Percentiles rank a stretch among this genome's conserved stretches.
Evolutionary conservation across 2,329 filamentous ascomycete species (phyloP).

Genomic region (Huntiella savannae): DNA sequence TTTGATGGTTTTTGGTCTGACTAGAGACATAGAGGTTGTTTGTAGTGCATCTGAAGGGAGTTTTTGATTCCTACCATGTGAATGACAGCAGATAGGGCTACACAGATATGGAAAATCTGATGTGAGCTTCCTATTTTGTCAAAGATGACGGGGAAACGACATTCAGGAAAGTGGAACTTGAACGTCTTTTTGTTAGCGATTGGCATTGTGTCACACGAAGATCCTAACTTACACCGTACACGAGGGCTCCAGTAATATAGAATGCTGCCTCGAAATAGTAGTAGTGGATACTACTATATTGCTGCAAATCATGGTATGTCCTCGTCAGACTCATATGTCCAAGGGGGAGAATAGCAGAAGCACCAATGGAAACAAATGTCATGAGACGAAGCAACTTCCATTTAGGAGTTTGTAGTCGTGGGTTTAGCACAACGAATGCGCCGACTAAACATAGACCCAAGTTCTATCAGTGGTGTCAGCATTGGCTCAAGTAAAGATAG

Average conservation of each 20-base stretch:
- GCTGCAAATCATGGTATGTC: slow-evolving; percentile 20
- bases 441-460: slow-evolving; percentile 18
- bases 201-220: background rate
- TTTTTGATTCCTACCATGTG: slow-evolving; percentile 12
- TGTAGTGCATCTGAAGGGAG: slow-evolving; percentile 14
- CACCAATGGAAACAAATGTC: slow-evolving; percentile 20
- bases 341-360: slow-evolving; percentile 22
- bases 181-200: background rate
- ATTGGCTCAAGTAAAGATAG: background rate
- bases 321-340: slow-evolving; percentile 21
- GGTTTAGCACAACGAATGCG: slow-evolving; percentile 20
- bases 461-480: slow-evolving; percentile 16
- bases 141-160: slow-evolving; percentile 22
- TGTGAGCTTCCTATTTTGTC: slow-evolving; percentile 27
- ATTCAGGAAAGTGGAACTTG: slow-evolving; percentile 22
- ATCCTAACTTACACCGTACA: slow-evolving; percentile 21
- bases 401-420: slow-evolving; percentile 18
- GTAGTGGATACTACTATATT: slow-evolving; percentile 23
- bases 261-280: slow-evolving; percentile 23
- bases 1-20: background rate
- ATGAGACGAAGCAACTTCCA: slow-evolving; percentile 20
- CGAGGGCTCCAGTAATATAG: slow-evolving; percentile 19
- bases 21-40: background rate
- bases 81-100: slow-evolving; percentile 20
- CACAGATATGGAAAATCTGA: slow-evolving; percentile 27